Conservation (phyloP, 306 rosid species). For the Morella rubra region DNA sequence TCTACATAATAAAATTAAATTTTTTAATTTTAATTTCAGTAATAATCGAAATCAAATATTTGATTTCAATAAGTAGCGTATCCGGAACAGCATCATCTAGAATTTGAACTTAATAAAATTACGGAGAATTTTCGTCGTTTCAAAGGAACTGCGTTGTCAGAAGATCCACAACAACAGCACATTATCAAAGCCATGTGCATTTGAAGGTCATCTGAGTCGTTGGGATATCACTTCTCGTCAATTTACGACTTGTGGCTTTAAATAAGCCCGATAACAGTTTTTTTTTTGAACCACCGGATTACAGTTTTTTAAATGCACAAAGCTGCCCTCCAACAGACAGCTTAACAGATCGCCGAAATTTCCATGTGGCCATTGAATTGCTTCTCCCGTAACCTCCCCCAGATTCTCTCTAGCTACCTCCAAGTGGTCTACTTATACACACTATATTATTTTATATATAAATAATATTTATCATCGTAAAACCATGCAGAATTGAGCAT, state of each 20-base stretch:
- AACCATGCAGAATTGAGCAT: background rate
- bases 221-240: too few species aligned
- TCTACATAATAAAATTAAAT: too few species aligned
- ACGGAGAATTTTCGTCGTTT: too few species aligned
- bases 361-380: constrained; percentile 40
- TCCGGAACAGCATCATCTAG: too few species aligned
- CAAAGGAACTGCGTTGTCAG: constrained; percentile 27
- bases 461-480: background rate
- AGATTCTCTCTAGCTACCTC: constrained; percentile 16
- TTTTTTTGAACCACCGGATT: too few species aligned
- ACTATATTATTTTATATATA: background rate
- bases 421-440: background rate
- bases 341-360: constrained; percentile 10
- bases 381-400: constrained; percentile 26
- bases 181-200: constrained; percentile 45
- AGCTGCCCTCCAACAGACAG: constrained; percentile 18
- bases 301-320: background rate
- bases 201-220: background rate
- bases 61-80: too few species aligned
- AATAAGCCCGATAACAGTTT: too few species aligned
- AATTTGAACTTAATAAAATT: too few species aligned
- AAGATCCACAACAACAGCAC: constrained; percentile 10
- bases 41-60: too few species aligned
- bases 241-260: too few species aligned
- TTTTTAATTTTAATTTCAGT: too few species aligned